These are phyloP conservation scores for Phylloboletellus chloephorus DNA, from an alignment of 1,284 basidiomycete species.

Conservation along the genomic window DNA sequence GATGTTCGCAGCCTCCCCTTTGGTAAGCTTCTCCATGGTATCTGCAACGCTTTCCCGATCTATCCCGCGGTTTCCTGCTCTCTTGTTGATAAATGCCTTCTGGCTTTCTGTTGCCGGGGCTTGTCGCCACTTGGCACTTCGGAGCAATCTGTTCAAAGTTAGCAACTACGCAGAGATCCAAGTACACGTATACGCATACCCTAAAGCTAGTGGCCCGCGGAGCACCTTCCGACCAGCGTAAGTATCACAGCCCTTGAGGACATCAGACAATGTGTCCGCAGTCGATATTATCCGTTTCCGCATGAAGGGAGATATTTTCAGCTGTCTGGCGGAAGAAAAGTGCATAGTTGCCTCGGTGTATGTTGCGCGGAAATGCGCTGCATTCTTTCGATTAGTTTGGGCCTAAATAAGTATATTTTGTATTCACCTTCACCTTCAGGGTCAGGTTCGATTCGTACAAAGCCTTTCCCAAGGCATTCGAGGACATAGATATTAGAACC, in stretches of 20 bases:
- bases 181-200: constrained; percentile 34
- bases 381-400: constrained; percentile 5
- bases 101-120: constrained; percentile 65
- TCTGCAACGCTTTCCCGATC: constrained; percentile 22
- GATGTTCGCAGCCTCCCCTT: constrained; percentile 74
- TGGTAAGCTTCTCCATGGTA: constrained; percentile 49
- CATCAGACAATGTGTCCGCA: constrained; percentile 49
- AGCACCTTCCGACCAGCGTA: constrained; percentile 55
- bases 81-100: constrained; percentile 54
- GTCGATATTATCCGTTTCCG: constrained; percentile 50
- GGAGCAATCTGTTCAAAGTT: constrained; percentile 45
- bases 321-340: constrained; percentile 38
- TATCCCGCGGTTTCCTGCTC: constrained; percentile 41
- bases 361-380: constrained; percentile 41
- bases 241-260: constrained; percentile 64
- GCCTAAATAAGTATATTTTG: background rate
- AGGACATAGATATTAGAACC: constrained; percentile 73
- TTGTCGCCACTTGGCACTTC: constrained; percentile 71
- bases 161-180: constrained; percentile 12
- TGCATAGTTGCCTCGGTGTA: constrained; percentile 53
- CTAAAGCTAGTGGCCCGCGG: constrained; percentile 40
- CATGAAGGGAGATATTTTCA: constrained; percentile 52
- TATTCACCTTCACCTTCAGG: constrained; percentile 34
- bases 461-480: constrained; percentile 72
- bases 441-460: constrained; percentile 60